phyloP scores from a whole-genome alignment of 2,329 filamentous ascomycete species.

The Fusarium sp. region DNA sequence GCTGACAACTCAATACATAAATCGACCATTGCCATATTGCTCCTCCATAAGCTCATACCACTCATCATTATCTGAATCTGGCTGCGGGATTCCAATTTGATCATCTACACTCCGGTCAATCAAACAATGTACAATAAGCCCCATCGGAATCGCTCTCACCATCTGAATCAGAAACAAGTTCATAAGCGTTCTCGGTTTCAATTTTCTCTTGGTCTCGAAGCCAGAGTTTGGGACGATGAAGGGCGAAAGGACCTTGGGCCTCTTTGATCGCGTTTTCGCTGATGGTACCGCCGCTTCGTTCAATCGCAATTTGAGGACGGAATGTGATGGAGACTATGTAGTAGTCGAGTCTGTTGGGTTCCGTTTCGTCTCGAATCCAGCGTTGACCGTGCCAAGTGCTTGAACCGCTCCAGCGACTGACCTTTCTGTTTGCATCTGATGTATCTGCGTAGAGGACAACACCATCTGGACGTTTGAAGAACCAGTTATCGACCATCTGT shows the following conservation, averaged over 20 bases:
- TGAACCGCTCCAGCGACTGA: constrained; percentile 59
- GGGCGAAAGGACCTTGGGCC: not conserved
- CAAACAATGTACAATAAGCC: not conserved
- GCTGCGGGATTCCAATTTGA: not conserved
- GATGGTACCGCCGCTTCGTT: constrained; percentile 33
- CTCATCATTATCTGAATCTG: not conserved
- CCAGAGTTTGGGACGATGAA: not conserved
- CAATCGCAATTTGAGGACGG: constrained; percentile 33
- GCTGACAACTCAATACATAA: not conserved
- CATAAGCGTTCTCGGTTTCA: not conserved
- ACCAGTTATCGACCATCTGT: constrained; percentile 41
- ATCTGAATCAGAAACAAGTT: not conserved
- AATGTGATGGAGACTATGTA: constrained; percentile 58
- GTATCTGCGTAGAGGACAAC: constrained; percentile 48
- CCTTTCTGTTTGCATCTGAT: constrained; percentile 38
- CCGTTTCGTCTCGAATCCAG: constrained; percentile 59
- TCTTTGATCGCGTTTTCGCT: constrained; percentile 10
- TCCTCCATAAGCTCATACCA: not conserved
- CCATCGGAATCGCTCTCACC: not conserved
- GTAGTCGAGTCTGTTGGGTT: constrained; percentile 56
- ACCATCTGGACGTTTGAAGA: constrained; percentile 49
- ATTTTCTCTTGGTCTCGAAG: constrained; percentile 6
- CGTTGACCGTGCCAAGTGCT: constrained; percentile 55
- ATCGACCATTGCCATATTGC: not conserved
- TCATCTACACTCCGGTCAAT: not conserved